Evolutionary conservation across 257 asterid genomes (phyloP).

Genomic region (Linderniella brevidens): DNA sequence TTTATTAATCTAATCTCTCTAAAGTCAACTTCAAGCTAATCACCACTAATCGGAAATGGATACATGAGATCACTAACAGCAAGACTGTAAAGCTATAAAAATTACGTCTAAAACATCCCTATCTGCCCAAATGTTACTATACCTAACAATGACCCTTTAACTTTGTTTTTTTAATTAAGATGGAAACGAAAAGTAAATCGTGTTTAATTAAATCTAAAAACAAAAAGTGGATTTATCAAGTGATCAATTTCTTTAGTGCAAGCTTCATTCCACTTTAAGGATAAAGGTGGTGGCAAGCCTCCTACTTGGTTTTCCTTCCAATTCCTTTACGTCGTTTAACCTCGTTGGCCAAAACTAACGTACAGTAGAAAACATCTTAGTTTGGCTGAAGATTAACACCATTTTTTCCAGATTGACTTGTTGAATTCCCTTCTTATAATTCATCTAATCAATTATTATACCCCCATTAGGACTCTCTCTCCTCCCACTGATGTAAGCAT

Average conservation of each 20-base stretch:
- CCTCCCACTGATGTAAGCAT: conserved; percentile 17
- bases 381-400: conserved; percentile 21
- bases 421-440: conserved; percentile 13
- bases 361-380: conserved; percentile 15
- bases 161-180: not conserved
- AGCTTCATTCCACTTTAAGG: conserved; percentile 18
- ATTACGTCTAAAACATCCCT: conserved; percentile 12
- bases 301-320: conserved; percentile 14
- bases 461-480: conserved; percentile 10
- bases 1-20: too few species aligned
- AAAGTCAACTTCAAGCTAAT: too few species aligned
- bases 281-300: conserved; percentile 19
- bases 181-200: conserved; percentile 9
- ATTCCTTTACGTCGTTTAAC: conserved; percentile 19
- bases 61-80: too few species aligned
- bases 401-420: conserved; percentile 17
- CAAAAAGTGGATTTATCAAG: conserved; percentile 23
- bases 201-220: conserved; percentile 1
- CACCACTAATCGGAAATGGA: too few species aligned
- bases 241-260: conserved; percentile 25
- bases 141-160: conserved; percentile 6
- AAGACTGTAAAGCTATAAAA: not conserved
- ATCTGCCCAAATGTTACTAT: conserved; percentile 11
- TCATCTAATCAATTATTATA: conserved; percentile 23
- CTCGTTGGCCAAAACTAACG: conserved; percentile 16